Evolutionary conservation across 2,329 filamentous ascomycete genomes (phyloP), one percentile per base, ranked within the genome.

Genomic region (Sporothrix globosa): DNA sequence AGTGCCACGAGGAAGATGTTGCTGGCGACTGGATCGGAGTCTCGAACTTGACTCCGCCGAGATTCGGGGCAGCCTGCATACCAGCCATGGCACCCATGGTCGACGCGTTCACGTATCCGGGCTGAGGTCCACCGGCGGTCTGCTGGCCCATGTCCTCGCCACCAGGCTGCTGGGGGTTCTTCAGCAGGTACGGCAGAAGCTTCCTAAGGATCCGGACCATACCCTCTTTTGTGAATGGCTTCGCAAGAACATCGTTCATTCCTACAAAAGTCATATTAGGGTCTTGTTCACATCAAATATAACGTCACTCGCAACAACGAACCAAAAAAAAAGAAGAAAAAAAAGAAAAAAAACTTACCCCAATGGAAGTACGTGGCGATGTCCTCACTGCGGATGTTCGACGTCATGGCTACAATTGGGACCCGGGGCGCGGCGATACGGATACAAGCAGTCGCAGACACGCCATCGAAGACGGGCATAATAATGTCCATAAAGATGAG

Each of bases 401-500:
- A 97, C 3, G 96, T 99, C 96, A 99, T 98, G 61, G 96, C 96
- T 71, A 99, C 92, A 76, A 99, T 96, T 0, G 96, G 96, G 24
- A 92, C 90, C 6, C 90, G 88, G 50, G 89, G 88, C 73, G 93
- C 90, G 73, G 95, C 92, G 77, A 97, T 92, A 68, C 95, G 89
- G 74, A 99, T 97, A 73, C 97, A 89, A 77, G 96, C 92, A 70
- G 93, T 97, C 2, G 96, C 95, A 19, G 94, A 97, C 6, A 98
- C 93, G 75, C 96, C 96, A 76, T 98, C 96, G 69, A 98, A 85
- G 74, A 94, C 91, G 6, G 96, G 96, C 96, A 99, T 98, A 75
- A 99, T 97, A 74, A 99, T 95, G 77, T 96, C 92, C 92, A 95
- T 95, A 73, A 95, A 87, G 73, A 95, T 92, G 69, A 91, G 81